Percentiles rank a stretch among this genome's conserved stretches.
Evolutionary conservation across 2,329 filamentous ascomycete species (phyloP).

Genomic region (Purpureocillium lavendulum): DNA sequence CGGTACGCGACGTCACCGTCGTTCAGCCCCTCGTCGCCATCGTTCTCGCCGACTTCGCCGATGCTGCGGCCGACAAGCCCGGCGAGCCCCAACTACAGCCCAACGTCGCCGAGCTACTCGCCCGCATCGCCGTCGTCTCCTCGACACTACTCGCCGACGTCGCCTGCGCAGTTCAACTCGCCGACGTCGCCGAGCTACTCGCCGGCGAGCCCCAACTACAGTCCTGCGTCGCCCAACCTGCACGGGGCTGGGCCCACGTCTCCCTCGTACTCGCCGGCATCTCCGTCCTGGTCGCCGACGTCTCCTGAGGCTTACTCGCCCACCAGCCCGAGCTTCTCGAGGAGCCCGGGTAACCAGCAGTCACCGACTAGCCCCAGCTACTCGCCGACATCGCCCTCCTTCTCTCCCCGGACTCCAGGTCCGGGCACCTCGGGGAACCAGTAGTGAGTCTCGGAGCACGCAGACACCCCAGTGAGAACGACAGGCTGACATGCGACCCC

Average conservation of each 20-base stretch:
- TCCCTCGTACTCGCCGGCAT: conserved; percentile 60
- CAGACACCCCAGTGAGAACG: not conserved
- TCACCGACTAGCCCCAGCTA: conserved; percentile 64
- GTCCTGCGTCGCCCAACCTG: conserved; percentile 55
- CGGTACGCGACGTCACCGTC: conserved; percentile 51
- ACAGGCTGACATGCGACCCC: not conserved
- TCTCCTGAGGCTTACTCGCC: conserved; percentile 58
- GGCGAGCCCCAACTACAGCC: conserved; percentile 54
- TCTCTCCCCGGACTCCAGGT: conserved; percentile 37
- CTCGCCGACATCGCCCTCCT: conserved; percentile 52
- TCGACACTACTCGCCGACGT: conserved; percentile 58
- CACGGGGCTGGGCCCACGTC: conserved; percentile 37
- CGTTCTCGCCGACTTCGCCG: conserved; percentile 55
- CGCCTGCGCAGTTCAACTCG: conserved; percentile 64
- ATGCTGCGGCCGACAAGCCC: conserved; percentile 47
- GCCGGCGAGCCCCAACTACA: conserved; percentile 63
- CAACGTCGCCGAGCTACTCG: conserved; percentile 57
- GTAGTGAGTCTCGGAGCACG: conserved; percentile 23
- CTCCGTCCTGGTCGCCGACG: conserved; percentile 71
- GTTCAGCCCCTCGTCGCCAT: conserved; percentile 55
- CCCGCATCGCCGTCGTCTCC: conserved; percentile 51
- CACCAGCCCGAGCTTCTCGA: conserved; percentile 52
- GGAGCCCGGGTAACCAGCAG: conserved; percentile 42
- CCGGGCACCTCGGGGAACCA: conserved; percentile 33
- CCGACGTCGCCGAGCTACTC: conserved; percentile 68